Base-by-base conservation (phyloP, 179 eudicot species). In the Pouteria campechiana region DNA sequence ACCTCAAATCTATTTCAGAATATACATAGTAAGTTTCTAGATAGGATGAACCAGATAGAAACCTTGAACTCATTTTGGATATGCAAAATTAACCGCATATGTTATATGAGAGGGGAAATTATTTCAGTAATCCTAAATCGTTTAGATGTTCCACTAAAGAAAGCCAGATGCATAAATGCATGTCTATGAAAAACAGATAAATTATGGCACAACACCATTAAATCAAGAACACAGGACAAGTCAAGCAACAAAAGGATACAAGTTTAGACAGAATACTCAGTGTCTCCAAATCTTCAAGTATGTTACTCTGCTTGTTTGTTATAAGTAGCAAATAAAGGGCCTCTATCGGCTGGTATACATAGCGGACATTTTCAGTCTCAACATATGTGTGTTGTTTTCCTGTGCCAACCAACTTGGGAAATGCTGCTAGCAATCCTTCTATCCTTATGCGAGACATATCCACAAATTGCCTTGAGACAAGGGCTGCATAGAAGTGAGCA, bases 271-370 rank as follows among this genome's bases (percentile, higher is more conserved):
- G 92, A 55, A 82, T 74, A 72, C 98, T 77, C 50, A 90, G 63
- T 38, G 98, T 90, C 55, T 90, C 98, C 78, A 90, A 60, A 71
- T 90, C 98, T 70, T 90, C 96, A 72, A 90, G 89, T 52, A 90
- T 90, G 71, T 90, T 90, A 72, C 98, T 90, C 71, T 86, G 92
- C 63, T 86, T 90, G 68, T 77, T 90, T 34, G 98, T 90, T 29
- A 86, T 77, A 63, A 90, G 88, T 44, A 90, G 73, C 83, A 90
- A 57, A 58, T 65, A 90, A 0, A 89, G 68, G 48, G 81, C 30
- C 60, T 85, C 97, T 25, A 89, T 85, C 32, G 93, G 95, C 75
- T 89, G 97, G 70, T 85, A 89, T 27, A 89, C 95, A 62, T 85
- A 89, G 27, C 97, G 93, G 47, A 89, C 97, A 68, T 81, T 86